Conservation (phyloP, 2,329 filamentous ascomycete genomes). For the Monilinia laxa region DNA sequence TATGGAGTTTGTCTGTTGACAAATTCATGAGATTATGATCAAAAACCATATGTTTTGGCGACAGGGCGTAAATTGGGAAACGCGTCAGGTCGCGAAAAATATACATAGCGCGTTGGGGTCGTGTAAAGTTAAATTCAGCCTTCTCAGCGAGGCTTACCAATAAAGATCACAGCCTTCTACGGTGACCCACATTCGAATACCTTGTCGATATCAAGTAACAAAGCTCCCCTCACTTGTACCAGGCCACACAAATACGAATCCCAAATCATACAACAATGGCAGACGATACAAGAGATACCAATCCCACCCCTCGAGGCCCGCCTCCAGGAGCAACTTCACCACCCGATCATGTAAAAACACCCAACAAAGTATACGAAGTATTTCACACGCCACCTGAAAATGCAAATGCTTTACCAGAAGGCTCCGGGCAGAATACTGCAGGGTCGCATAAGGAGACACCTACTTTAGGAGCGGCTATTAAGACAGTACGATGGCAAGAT, state of each 20-base stretch:
- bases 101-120: background rate
- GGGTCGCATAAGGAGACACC: conserved; percentile 37
- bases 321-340: conserved; percentile 42
- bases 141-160: background rate
- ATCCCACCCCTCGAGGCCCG: conserved; percentile 35
- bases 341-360: conserved; percentile 40
- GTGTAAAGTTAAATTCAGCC: conserved; percentile 20
- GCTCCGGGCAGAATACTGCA: conserved; percentile 41
- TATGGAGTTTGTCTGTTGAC: background rate
- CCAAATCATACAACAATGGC: conserved; percentile 36
- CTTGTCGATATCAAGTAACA: conserved; percentile 10
- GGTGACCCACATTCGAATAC: conserved; percentile 8
- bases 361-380: conserved; percentile 44
- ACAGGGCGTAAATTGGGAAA: conserved; percentile 4
- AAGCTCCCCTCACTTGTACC: conserved; percentile 15
- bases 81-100: conserved; percentile 23
- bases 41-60: conserved; percentile 8
- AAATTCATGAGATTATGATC: conserved; percentile 22
- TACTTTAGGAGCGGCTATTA: conserved; percentile 61
- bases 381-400: conserved; percentile 40
- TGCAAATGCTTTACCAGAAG: conserved; percentile 40
- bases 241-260: background rate
- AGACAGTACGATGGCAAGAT: conserved; percentile 65
- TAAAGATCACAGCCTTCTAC: conserved; percentile 5
- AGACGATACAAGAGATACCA: conserved; percentile 41